These are phyloP conservation scores for Saturnispora saitoi DNA, from an alignment of 805 yeast species.

Conservation along the genomic window DNA sequence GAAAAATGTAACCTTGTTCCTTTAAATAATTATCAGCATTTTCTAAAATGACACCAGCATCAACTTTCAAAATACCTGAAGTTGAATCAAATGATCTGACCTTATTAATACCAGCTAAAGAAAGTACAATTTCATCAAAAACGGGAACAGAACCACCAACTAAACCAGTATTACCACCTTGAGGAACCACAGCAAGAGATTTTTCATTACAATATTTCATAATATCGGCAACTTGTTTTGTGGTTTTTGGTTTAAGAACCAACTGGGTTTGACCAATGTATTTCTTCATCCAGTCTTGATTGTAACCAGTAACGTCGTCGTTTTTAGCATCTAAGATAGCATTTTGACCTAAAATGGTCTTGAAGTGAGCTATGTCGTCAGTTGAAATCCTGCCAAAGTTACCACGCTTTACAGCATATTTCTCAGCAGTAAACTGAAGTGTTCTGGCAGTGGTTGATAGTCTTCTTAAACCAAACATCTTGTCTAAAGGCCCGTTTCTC, in stretches of 20 bases:
- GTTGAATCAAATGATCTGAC: conserved; percentile 74
- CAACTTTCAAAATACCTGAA: conserved; percentile 80
- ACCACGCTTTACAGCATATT: conserved; percentile 12
- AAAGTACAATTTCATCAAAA: conserved; percentile 79
- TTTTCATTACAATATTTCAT: conserved; percentile 72
- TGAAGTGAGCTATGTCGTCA: conserved; percentile 54
- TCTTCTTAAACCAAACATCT: conserved; percentile 3
- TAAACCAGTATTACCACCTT: conserved; percentile 94
- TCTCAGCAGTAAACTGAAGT: conserved; percentile 11
- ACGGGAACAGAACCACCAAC: conserved; percentile 94
- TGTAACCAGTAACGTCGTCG: conserved; percentile 61
- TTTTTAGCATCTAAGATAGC: conserved; percentile 40
- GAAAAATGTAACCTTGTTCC: conserved; percentile 84
- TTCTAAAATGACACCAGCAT: conserved; percentile 86
- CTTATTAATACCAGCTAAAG: conserved; percentile 62
- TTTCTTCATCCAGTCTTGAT: conserved; percentile 93
- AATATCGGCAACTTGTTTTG: conserved; percentile 69
- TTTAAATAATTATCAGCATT: conserved; percentile 70
- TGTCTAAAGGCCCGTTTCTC: conserved; percentile 3
- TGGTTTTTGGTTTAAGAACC: conserved; percentile 74
- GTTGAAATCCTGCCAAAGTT: conserved; percentile 32
- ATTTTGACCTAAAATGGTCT: conserved; percentile 44
- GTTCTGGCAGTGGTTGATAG: background rate
- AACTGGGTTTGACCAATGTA: conserved; percentile 80
- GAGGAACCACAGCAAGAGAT: conserved; percentile 82